These are phyloP conservation scores for Diaporthe longicolla DNA, from an alignment of 2,329 filamentous ascomycete species.

Conservation along the genomic window DNA sequence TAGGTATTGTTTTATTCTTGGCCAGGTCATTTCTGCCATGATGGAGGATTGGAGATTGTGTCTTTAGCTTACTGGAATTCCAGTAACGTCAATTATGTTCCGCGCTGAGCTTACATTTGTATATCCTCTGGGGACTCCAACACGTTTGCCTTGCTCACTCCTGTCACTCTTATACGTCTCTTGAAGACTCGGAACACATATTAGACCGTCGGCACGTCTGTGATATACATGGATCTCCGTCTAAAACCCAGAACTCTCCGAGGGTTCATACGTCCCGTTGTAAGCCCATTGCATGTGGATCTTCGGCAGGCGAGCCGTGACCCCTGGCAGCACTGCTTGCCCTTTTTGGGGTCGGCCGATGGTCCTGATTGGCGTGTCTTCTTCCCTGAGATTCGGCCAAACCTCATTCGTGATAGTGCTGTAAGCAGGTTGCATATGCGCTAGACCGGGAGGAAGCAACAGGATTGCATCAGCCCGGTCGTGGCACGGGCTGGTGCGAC, in stretches of 20 bases:
- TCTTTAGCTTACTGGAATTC: neutral
- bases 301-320: slow-evolving; percentile 4
- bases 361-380: neutral
- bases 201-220: slow-evolving; percentile 9
- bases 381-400: slow-evolving; percentile 3
- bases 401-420: slow-evolving; percentile 32
- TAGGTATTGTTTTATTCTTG: slow-evolving; percentile 5
- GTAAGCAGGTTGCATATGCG: slow-evolving; percentile 35
- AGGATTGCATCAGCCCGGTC: neutral
- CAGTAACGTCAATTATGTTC: too few species aligned
- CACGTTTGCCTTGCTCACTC: neutral
- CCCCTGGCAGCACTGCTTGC: neutral
- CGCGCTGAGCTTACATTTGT: neutral
- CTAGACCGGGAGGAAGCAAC: neutral
- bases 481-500: neutral
- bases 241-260: neutral
- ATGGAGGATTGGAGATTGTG: neutral
- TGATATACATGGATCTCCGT: neutral
- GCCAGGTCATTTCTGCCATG: slow-evolving; percentile 5
- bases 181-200: neutral
- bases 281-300: slow-evolving; percentile 16
- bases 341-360: neutral
- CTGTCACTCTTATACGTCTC: neutral
- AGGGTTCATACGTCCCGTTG: neutral
- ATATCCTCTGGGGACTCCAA: neutral